Evolutionary conservation across 1,284 basidiomycete genomes (phyloP).

Genomic region (Trametes polyzona): DNA sequence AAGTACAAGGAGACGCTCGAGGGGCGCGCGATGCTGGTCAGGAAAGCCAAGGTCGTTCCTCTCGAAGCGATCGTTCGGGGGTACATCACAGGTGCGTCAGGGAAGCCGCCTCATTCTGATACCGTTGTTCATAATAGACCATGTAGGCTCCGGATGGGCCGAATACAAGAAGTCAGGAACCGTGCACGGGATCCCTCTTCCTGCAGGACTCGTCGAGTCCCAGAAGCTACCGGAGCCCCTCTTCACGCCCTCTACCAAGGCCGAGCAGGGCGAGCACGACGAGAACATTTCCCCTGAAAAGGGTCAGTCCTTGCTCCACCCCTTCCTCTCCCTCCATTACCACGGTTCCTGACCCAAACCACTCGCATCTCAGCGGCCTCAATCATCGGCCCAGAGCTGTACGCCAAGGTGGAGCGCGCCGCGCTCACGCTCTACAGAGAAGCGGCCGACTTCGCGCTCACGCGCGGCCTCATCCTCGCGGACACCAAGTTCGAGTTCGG

Average conservation of each 20-base stretch:
- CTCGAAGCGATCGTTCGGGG: constrained; percentile 98
- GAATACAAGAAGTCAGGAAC: constrained; percentile 92
- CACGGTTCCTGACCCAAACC: background rate
- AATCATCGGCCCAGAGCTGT: constrained; percentile 73
- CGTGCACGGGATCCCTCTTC: constrained; percentile 85
- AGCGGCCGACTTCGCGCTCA: constrained; percentile 80
- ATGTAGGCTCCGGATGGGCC: constrained; percentile 87
- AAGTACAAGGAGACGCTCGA: constrained; percentile 75
- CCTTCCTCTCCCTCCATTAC: background rate
- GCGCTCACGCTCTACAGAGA: constrained; percentile 76
- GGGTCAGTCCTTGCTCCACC: constrained; percentile 49
- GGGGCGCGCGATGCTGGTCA: constrained; percentile 91
- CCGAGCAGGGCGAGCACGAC: constrained; percentile 93
- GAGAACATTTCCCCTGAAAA: constrained; percentile 96
- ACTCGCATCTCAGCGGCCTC: constrained; percentile 49
- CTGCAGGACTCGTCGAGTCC: constrained; percentile 83
- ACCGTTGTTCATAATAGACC: constrained; percentile 33
- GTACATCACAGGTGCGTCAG: constrained; percentile 83
- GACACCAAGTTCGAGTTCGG: constrained; percentile 90
- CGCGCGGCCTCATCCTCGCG: constrained; percentile 91
- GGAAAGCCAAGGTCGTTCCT: constrained; percentile 87
- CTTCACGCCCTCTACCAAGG: constrained; percentile 98
- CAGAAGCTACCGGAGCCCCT: constrained; percentile 82
- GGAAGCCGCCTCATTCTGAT: background rate
- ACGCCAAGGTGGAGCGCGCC: constrained; percentile 58